These are phyloP conservation scores for Apiospora rasikravindrae DNA, from an alignment of 2,329 filamentous ascomycete species.

Conservation along the genomic window DNA sequence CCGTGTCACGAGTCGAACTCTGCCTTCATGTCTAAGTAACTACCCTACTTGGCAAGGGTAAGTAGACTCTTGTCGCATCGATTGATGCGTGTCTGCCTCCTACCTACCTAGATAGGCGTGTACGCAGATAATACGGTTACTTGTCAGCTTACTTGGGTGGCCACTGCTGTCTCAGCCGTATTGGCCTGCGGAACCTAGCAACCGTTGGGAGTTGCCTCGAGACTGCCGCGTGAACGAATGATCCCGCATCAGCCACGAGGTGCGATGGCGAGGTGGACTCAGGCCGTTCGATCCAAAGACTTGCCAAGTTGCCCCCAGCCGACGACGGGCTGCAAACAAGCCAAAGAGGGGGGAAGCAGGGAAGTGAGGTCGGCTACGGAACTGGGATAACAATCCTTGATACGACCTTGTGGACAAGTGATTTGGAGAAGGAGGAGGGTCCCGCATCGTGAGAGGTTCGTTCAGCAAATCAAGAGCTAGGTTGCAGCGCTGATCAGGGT, in stretches of 20 bases:
- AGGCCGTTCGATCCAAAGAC: conserved; percentile 1
- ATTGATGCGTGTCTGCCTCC: too few relatives aligned
- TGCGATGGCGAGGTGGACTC: conserved; percentile 4
- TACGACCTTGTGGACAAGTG: conserved; percentile 2
- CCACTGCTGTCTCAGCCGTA: conserved; percentile 8
- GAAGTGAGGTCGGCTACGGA: not conserved
- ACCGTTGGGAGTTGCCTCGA: not conserved
- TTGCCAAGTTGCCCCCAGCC: not conserved
- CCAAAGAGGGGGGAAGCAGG: not conserved
- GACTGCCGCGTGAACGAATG: not conserved
- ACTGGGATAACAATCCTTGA: conserved; percentile 1
- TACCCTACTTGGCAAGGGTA: not conserved
- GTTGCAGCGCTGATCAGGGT: conserved; percentile 7
- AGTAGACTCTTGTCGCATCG: not conserved
- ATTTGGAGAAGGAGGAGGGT: conserved; percentile 13
- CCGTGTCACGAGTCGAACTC: conserved; percentile 13
- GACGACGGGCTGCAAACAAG: not conserved
- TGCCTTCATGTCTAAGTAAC: not conserved
- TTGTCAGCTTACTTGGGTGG: not conserved
- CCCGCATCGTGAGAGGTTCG: not conserved
- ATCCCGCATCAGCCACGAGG: not conserved
- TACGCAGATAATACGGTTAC: not conserved
- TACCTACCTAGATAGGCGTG: not conserved
- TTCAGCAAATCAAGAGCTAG: not conserved
- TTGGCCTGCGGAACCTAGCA: not conserved